Conservation (phyloP, 2,329 filamentous ascomycete species). For the Venturia oleaginea region DNA sequence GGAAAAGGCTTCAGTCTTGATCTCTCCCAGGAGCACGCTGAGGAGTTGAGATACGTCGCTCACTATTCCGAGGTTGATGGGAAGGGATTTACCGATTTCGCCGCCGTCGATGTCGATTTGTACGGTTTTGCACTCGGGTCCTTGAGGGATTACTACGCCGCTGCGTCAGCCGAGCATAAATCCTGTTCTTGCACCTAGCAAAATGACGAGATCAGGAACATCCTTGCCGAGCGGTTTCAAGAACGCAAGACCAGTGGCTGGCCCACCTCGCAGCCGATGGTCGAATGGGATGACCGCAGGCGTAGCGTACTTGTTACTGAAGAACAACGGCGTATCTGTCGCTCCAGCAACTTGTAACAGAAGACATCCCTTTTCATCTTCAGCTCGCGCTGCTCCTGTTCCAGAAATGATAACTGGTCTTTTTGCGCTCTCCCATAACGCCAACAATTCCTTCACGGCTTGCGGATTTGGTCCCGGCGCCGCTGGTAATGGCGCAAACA, state of each 20-base stretch:
- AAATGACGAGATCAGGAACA: constrained; percentile 33
- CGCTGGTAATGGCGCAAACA: constrained; percentile 26
- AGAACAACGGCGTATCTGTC: constrained; percentile 33
- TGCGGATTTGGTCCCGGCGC: constrained; percentile 29
- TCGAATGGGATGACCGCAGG: constrained; percentile 20
- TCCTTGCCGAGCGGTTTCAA: constrained; percentile 22
- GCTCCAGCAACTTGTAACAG: constrained; percentile 27
- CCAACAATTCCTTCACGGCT: constrained; percentile 26
- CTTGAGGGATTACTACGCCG: constrained; percentile 30
- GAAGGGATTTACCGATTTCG: constrained; percentile 35
- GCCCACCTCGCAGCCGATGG: constrained; percentile 28
- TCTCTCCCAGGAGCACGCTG: constrained; percentile 20
- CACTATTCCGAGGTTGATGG: constrained; percentile 34
- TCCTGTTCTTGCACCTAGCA: constrained; percentile 34
- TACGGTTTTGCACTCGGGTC: constrained; percentile 27
- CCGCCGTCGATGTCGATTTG: constrained; percentile 36
- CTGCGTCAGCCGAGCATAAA: constrained; percentile 32
- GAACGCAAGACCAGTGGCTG: constrained; percentile 26
- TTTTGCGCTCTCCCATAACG: constrained; percentile 26
- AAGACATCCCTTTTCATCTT: constrained; percentile 21
- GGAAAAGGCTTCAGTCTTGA: constrained; percentile 16
- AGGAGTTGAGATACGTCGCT: constrained; percentile 31
- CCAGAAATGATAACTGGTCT: constrained; percentile 35
- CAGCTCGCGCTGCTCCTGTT: constrained; percentile 27
- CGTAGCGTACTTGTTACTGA: constrained; percentile 28